A percentile compares a stretch with the other conserved stretches of the same genome.
Conservation (phyloP, 2,329 filamentous ascomycete species). For the Domatiomyces globalis region DNA sequence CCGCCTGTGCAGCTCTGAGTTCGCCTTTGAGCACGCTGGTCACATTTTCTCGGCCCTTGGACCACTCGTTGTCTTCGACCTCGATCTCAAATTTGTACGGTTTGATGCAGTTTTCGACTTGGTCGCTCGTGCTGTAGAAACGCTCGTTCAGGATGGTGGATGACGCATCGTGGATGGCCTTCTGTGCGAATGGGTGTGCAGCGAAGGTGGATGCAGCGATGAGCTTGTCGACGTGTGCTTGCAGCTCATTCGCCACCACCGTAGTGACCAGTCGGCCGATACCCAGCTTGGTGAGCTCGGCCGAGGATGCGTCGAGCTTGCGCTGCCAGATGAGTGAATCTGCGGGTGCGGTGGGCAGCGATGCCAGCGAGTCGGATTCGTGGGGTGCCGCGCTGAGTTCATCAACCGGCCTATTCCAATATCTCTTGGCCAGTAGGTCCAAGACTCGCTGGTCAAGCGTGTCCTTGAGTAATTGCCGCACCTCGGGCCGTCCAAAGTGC, state of each 20-base stretch:
- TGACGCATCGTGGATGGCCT: conserved; percentile 84
- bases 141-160: conserved; percentile 82
- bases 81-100: conserved; percentile 98
- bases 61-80: conserved; percentile 81
- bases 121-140: conserved; percentile 93
- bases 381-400: conserved; percentile 54
- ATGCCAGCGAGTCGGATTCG: conserved; percentile 58
- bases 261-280: conserved; percentile 86
- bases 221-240: conserved; percentile 66
- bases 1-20: conserved; percentile 66
- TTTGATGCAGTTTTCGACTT: conserved; percentile 98
- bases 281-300: conserved; percentile 80
- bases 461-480: conserved; percentile 75
- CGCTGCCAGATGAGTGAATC: conserved; percentile 84
- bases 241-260: conserved; percentile 76
- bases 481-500: conserved; percentile 74
- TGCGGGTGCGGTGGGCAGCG: conserved; percentile 71
- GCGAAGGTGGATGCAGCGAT: conserved; percentile 72
- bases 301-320: conserved; percentile 83
- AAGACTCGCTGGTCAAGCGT: conserved; percentile 91
- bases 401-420: conserved; percentile 94
- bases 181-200: conserved; percentile 77
- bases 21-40: conserved; percentile 72
- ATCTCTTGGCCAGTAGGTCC: conserved; percentile 79
- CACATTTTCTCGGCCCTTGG: conserved; percentile 69